Conservation (phyloP, 345 rosid species). For the Dipteronia sinensis region DNA sequence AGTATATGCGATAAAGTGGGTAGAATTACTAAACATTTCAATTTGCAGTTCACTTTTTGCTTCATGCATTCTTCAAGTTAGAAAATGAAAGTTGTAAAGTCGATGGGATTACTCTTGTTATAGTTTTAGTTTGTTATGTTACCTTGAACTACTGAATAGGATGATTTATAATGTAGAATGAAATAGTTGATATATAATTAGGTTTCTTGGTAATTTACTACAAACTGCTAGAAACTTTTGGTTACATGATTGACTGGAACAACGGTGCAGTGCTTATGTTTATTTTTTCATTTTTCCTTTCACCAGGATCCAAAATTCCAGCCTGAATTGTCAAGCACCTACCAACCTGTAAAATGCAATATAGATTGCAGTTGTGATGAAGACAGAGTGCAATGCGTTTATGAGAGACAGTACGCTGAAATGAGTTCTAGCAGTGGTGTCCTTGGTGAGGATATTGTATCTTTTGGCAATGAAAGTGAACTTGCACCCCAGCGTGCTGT, state of each 20-base stretch:
- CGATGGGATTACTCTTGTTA: neutral
- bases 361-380: slow-evolving; percentile 73
- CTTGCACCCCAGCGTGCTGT: slow-evolving; percentile 77
- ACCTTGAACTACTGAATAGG: neutral
- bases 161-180: neutral
- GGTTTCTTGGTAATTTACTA: neutral
- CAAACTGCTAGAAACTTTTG: neutral
- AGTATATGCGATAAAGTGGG: no score
- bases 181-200: neutral
- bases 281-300: neutral
- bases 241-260: neutral
- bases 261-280: neutral
- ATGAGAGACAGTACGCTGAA: slow-evolving; percentile 90
- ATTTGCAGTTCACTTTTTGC: no score
- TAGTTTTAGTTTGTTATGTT: neutral
- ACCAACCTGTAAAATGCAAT: slow-evolving; percentile 75
- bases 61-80: no score
- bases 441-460: slow-evolving; percentile 76
- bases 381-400: slow-evolving; percentile 59
- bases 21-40: no score
- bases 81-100: no score
- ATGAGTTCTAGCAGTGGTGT: slow-evolving; percentile 91
- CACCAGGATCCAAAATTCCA: slow-evolving; percentile 81
- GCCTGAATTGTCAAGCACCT: slow-evolving; percentile 75
- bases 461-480: slow-evolving; percentile 80